Evolutionary conservation across 257 asterid species (phyloP).

Genomic region (Solanum bukasovii): DNA sequence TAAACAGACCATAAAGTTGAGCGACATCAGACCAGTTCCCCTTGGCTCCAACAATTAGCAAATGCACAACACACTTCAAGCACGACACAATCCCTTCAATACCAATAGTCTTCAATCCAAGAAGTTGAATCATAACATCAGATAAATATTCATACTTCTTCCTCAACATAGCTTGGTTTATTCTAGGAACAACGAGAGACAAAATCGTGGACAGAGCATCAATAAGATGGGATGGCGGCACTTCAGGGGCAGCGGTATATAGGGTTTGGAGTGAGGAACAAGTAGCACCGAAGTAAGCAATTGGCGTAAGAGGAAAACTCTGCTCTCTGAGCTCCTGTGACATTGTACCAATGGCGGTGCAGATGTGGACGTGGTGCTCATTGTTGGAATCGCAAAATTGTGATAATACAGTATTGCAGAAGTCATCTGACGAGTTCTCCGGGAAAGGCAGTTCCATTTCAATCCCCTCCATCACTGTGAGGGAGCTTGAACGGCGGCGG

Average conservation of each 20-base stretch:
- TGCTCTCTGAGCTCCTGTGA: conserved; percentile 70
- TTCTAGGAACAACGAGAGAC: conserved; percentile 30
- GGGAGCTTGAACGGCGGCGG: background rate
- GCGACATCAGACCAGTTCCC: conserved; percentile 51
- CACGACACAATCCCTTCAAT: conserved; percentile 49
- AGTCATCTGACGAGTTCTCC: conserved; percentile 17
- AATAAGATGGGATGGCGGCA: conserved; percentile 41
- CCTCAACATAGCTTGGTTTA: conserved; percentile 29
- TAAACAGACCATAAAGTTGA: conserved; percentile 41
- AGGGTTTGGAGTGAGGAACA: conserved; percentile 67
- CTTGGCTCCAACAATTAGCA: conserved; percentile 46
- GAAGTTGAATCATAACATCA: conserved; percentile 29
- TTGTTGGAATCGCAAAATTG: conserved; percentile 37
- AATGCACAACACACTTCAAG: conserved; percentile 42
- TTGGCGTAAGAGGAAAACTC: conserved; percentile 40
- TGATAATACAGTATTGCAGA: conserved; percentile 44
- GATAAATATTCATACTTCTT: conserved; percentile 36
- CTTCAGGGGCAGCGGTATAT: conserved; percentile 24
- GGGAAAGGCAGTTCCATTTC: conserved; percentile 28
- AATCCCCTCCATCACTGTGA: conserved; percentile 31
- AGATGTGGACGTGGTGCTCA: conserved; percentile 73
- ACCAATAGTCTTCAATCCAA: conserved; percentile 34
- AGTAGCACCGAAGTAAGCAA: conserved; percentile 72
- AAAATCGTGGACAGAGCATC: conserved; percentile 62
- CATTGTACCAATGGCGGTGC: conserved; percentile 69